Percentiles rank a stretch among this genome's conserved stretches.
Evolutionary conservation across 2,329 filamentous ascomycete genomes (phyloP).

Genomic region (Furcasterigmium sp.): DNA sequence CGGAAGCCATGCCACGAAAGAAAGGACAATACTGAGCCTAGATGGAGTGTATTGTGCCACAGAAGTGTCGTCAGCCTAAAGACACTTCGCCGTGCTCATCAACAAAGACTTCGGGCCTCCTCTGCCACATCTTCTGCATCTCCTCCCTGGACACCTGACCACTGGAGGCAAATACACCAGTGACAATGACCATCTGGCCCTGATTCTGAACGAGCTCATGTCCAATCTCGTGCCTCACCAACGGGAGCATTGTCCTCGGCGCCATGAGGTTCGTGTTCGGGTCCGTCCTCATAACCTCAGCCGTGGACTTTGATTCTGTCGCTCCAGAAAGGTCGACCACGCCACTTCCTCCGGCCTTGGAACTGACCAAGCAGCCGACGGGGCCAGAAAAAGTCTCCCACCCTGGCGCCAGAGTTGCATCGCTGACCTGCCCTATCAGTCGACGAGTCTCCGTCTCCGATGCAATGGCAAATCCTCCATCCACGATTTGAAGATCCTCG

Average conservation of each 20-base stretch:
- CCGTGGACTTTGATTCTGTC: not conserved
- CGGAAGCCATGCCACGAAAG: no score
- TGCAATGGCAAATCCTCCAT: constrained; percentile 12
- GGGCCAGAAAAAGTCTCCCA: not conserved
- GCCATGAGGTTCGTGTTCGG: constrained; percentile 14
- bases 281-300: constrained; percentile 8
- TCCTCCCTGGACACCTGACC: no score
- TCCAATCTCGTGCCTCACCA: not conserved
- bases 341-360: constrained; percentile 6
- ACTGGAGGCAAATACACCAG: not conserved
- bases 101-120: no score
- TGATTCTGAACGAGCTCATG: not conserved
- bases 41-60: no score
- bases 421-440: not conserved
- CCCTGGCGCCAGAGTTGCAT: not conserved
- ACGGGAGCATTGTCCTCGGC: constrained; percentile 7
- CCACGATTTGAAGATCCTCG: constrained; percentile 7
- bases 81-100: no score
- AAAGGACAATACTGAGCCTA: no score
- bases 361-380: constrained; percentile 2
- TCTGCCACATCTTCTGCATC: no score
- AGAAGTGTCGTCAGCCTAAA: no score
- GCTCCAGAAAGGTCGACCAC: constrained; percentile 3
- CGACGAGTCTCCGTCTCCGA: constrained; percentile 1
- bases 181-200: not conserved